Evolutionary conservation across 192 early-diverging fungal species (phyloP).

Genomic region (Ambispora gerdemannii): DNA sequence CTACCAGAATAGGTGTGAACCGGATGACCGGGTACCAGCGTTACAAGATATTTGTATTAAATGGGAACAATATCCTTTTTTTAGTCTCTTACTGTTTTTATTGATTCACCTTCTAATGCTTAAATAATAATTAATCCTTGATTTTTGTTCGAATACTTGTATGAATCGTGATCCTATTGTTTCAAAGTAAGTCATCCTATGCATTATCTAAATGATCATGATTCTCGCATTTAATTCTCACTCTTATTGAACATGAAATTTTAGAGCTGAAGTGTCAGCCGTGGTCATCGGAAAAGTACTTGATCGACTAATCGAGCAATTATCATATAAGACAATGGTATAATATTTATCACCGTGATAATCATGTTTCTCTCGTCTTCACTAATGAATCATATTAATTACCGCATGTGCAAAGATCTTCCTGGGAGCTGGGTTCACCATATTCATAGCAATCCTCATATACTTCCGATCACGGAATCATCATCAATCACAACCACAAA

Average conservation of each 20-base stretch:
- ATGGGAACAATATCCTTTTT: conserved; percentile 27
- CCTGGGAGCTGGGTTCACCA: background rate
- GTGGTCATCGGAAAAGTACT: conserved; percentile 10
- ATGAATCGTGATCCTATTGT: conserved; percentile 24
- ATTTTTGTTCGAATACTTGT: conserved; percentile 7
- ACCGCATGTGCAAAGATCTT: background rate
- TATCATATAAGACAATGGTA: conserved; percentile 27
- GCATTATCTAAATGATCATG: background rate
- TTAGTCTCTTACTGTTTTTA: background rate
- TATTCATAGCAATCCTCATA: background rate
- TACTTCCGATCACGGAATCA: background rate
- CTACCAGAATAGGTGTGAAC: conserved; percentile 9
- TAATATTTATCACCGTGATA: no score
- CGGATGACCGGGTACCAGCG: conserved; percentile 16
- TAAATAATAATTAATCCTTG: background rate
- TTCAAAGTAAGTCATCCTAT: background rate
- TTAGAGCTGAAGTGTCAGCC: conserved; percentile 17
- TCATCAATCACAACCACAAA: no score
- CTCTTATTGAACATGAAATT: background rate
- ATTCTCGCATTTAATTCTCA: background rate
- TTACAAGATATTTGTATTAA: conserved; percentile 1
- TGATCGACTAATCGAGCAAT: conserved; percentile 7
- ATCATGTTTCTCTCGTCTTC: background rate
- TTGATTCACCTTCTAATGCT: background rate
- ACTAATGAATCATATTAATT: background rate